Evolutionary conservation across 345 rosid genomes (phyloP), one percentile per base, ranked within the genome.

Genomic region (Noccaea caerulescens): DNA sequence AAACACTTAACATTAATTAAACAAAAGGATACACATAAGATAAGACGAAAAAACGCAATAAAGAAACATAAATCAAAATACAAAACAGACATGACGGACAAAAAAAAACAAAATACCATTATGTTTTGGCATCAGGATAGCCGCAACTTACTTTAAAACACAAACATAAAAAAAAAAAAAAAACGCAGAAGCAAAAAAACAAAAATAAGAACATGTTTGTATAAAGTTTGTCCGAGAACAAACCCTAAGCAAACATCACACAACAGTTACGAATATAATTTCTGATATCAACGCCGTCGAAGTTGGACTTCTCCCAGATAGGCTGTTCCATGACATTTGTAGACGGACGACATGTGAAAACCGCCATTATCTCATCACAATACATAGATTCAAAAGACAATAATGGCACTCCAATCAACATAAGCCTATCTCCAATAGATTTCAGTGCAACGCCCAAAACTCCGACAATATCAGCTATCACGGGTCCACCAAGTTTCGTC

Each of bases 371-470:
- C 6, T 57, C 74, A 7, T 71, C 23, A 20, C 23, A 66, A 1
- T 72, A 62, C 23, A 20, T 20, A 36, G 52, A 32, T 3, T 76
- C 68, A 57, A 68, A 65, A 2, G 53, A 44, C 3, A 87, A 80
- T 42, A 87, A 80, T 42, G 83, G 81, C 23, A 20, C 23, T 34
- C 94, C 97, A 11, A 90, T 86, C 58, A 88, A 82, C 2, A 90
- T 81, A 65, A 90, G 82, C 70, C 84, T 84, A 7, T 85, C 36
- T 12, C 46, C 58, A 10, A 36, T 7, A 3, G 46, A 64, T 27
- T 49, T 64, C 23, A 64, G 50, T 0, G 94, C 94, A 6, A 90
- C 86, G 3, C 97, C 97, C 94, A 92, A 88, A 18, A 92, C 92
- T 34, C 49, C 58, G 44, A 77, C 66, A 5, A 60, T 64, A 72